Conservation (phyloP, 2,329 filamentous ascomycete species). For the Alternaria conjuncta region DNA sequence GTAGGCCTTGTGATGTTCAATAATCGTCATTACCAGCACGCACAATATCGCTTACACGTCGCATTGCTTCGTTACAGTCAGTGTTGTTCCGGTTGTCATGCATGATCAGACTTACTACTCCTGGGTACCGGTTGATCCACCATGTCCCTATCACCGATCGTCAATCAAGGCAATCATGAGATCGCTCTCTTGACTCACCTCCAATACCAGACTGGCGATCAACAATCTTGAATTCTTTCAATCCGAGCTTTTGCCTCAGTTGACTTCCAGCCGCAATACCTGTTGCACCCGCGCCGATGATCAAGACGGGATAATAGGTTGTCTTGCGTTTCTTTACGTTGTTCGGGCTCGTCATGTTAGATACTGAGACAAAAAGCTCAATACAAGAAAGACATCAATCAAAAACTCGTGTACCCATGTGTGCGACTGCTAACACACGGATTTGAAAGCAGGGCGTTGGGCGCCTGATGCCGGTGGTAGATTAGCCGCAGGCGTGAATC, state of each 20-base stretch:
- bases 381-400: not conserved
- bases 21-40: not conserved
- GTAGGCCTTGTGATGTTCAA: not conserved
- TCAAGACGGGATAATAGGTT: not conserved
- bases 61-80: not conserved
- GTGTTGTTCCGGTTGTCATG: not conserved
- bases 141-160: not conserved
- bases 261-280: not conserved
- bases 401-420: not conserved
- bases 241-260: not conserved
- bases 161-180: not conserved
- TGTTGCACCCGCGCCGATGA: not conserved
- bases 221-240: not conserved
- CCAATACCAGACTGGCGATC: not conserved
- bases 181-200: not conserved
- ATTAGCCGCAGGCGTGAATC: not conserved
- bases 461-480: not conserved
- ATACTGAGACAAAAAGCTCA: not conserved
- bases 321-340: not conserved
- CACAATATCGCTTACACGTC: not conserved
- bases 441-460: not conserved
- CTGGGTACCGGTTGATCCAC: not conserved
- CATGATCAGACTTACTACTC: not conserved
- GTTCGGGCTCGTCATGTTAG: not conserved
- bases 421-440: not conserved